Base-by-base conservation (phyloP, 306 rosid species). In the Glycine soja region DNA sequence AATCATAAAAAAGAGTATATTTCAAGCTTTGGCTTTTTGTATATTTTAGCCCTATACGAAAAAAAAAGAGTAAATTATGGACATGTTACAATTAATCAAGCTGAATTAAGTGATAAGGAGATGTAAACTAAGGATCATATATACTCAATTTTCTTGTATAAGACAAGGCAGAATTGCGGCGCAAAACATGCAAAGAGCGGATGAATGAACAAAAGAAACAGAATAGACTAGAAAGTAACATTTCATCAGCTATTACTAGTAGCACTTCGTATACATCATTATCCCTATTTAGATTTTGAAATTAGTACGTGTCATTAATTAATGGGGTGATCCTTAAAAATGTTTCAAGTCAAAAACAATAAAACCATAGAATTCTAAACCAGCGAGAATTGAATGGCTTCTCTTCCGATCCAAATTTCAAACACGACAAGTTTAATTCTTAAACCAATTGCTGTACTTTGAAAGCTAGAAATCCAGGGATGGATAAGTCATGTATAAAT, bases 161-260 rank as follows among this genome's bases (percentile, higher is more conserved):
- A 18, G 59, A 57, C 38, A 75, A 75, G 8, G 58, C 12, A 81
- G 67, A 82, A 81, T 90, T 88, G 86, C 85, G 90, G 90, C 90
- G 89, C 85, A 85, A 88, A 77, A 77, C 80, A 83, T 65, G 83
- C 78, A 72, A 54, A 65, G 42, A 61, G 70, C 24, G 16, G 32
- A 64, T 59, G 50, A 58, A 54, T 32, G 75, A 80, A 19, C 75
- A 52, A 82, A 42, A 36, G 18, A 57, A 79, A 40, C 24, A 50
- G 4, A 43, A 18, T 19, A 62, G 57, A 58, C 4, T 18, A 51
- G 75, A 70, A 32, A 76, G 67, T 61, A 84, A 74, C 68, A 72
- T 75, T 71, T 72, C 67, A 79, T 66, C 67, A 79, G 10, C 81
- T 45, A 43, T 64, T 5, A 54, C 34, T 48, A 51, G 15, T 36